Evolutionary conservation across 257 asterid species (phyloP), one percentile per base, ranked within the genome.

Genomic region (Coffea eugenioides): DNA sequence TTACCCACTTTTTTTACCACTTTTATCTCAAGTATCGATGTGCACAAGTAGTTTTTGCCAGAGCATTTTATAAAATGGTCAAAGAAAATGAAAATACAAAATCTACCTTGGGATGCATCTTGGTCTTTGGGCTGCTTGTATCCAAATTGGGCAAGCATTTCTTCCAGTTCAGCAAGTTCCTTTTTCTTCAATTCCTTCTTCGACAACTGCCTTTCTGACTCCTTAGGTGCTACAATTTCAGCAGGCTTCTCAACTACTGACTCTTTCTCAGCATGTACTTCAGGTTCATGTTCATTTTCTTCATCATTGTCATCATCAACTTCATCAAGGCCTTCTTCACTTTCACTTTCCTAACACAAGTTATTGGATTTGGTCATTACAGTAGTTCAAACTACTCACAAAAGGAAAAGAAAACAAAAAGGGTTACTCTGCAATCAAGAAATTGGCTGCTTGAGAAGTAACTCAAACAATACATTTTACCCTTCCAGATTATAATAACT

Each of bases 81-180:
- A 3, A 75, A 69, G 15, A 18, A 64, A 43, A 21, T 45, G 45
- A 69, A 21, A n/a, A 69, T 16, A 43, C 34, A 67, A 31, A 56
- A 69, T 69, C 85, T 90, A 95, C 99, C 97, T 75, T 88, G 85
- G 73, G 88, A 67, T 79, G 86, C 90, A 52, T 88, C 89, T 82
- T 91, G 91, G 25, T 71, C 78, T 61, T 85, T 85, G 64, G 84
- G 82, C 83, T 85, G 88, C 83, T 79, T 89, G 70, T 83, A 88
- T 76, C 95, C 97, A 77, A 96, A 90, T 87, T 96, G 97, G 78
- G 97, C 97, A 84, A 96, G 87, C 86, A 96, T 84, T 39, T 94
- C 97, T 85, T 96, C 99, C 71, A 96, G 91, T 80, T 92, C 99
- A 34, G 93, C 99, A 69, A 96, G 96, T 89, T 96, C 99, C 90